phyloP scores from a whole-genome alignment of 257 asterid species.

The Cynanchum wilfordii region DNA sequence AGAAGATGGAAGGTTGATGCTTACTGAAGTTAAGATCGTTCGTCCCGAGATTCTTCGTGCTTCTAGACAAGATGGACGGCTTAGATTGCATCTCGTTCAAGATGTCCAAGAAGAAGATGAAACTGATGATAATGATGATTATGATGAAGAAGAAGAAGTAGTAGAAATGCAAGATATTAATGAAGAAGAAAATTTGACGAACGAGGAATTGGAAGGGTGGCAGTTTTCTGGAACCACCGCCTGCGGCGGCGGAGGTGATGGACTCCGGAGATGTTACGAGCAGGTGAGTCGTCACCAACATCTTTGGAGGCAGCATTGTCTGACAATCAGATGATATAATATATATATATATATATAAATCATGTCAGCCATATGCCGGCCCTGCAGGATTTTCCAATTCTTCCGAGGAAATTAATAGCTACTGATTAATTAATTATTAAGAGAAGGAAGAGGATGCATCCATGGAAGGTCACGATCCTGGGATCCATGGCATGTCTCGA shows the following conservation, averaged over 20 bases:
- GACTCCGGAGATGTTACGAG: slow-evolving; percentile 22
- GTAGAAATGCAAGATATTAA: neutral
- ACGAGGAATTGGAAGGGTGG: slow-evolving; percentile 7
- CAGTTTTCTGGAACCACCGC: slow-evolving; percentile 10
- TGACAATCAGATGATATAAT: slow-evolving; percentile 11
- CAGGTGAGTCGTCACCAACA: slow-evolving; percentile 15
- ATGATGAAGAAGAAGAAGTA: slow-evolving; percentile 3
- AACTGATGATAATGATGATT: neutral
- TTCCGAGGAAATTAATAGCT: neutral
- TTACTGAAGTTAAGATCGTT: slow-evolving; percentile 22
- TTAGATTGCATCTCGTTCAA: slow-evolving; percentile 27
- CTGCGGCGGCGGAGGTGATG: slow-evolving; percentile 15
- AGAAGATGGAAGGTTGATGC: slow-evolving; percentile 33
- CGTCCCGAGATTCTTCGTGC: slow-evolving; percentile 24
- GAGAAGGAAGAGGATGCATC: neutral
- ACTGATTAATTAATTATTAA: neutral
- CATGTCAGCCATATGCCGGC: too few relatives aligned
- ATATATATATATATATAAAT: too few relatives aligned
- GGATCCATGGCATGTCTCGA: neutral
- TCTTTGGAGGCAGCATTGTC: slow-evolving; percentile 26
- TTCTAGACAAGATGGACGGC: slow-evolving; percentile 34
- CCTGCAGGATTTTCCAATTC: neutral
- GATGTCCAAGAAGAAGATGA: slow-evolving; percentile 4
- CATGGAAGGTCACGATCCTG: too few relatives aligned
- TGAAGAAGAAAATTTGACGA: neutral